Percentiles rank a stretch among this genome's conserved stretches.
Conservation (phyloP, 768 basidiomycete species). For the Glaciozyma antarctica region DNA sequence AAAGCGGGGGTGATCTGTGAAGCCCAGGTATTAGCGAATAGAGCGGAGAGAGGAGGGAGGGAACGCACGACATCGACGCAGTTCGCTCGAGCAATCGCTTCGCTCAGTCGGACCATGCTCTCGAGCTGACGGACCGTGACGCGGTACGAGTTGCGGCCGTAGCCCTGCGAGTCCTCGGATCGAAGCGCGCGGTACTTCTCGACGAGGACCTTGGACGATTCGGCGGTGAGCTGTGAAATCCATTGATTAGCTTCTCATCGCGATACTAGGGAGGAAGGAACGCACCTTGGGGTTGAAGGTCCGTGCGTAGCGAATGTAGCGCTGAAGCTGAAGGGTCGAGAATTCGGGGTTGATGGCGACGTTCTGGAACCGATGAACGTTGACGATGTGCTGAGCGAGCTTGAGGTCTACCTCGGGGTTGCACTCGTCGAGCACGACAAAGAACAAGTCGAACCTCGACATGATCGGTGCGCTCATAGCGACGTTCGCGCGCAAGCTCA, state of each 20-base stretch:
- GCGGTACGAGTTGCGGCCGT: conserved; percentile 82
- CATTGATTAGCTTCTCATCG: conserved; percentile 2
- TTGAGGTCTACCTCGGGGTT: conserved; percentile 89
- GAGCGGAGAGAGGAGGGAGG: neutral
- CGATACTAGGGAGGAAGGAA: conserved; percentile 10
- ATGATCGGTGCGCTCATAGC: conserved; percentile 84
- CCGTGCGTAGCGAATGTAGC: conserved; percentile 93
- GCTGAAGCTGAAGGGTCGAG: conserved; percentile 87
- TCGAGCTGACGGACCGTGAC: conserved; percentile 97
- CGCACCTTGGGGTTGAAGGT: conserved; percentile 94
- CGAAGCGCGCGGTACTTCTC: conserved; percentile 87
- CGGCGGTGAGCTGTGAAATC: conserved; percentile 66
- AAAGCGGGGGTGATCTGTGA: conserved; percentile 79
- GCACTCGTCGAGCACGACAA: conserved; percentile 94
- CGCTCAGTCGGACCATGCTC: conserved; percentile 94
- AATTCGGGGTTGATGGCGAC: conserved; percentile 94
- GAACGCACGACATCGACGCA: conserved; percentile 73
- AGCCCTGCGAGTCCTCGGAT: conserved; percentile 83
- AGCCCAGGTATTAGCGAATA: neutral
- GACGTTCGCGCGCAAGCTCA: conserved; percentile 97
- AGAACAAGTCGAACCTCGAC: conserved; percentile 96
- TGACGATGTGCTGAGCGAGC: conserved; percentile 90
- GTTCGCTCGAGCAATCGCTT: conserved; percentile 94
- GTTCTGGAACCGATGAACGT: conserved; percentile 90
- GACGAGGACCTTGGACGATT: conserved; percentile 83